These are phyloP conservation scores for Ramichloridium luteum DNA, from an alignment of 2,329 filamentous ascomycete genomes.

Conservation along the genomic window DNA sequence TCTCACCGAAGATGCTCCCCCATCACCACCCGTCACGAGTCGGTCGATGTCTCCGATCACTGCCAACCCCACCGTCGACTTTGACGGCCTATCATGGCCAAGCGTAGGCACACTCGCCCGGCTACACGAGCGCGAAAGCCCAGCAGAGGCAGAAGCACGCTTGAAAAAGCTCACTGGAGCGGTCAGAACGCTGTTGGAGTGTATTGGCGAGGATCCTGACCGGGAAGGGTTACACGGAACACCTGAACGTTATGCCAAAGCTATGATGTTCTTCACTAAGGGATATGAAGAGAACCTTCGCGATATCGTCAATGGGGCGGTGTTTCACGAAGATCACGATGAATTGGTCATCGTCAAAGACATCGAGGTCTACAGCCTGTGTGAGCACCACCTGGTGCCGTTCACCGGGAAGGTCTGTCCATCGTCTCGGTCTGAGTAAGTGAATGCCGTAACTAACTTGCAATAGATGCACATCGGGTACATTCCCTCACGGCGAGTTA, in stretches of 20 bases:
- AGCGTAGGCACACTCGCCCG: conserved; percentile 27
- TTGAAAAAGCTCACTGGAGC: conserved; percentile 51
- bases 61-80: conserved; percentile 40
- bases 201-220: conserved; percentile 53
- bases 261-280: conserved; percentile 89
- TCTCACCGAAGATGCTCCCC: conserved; percentile 36
- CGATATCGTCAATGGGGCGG: conserved; percentile 83
- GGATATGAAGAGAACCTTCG: conserved; percentile 91
- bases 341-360: conserved; percentile 97
- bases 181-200: conserved; percentile 52
- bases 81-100: conserved; percentile 45
- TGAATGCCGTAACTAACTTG: too few relatives aligned
- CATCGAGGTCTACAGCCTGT: conserved; percentile 87
- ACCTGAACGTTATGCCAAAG: conserved; percentile 84
- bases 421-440: too few relatives aligned
- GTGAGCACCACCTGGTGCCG: conserved; percentile 94
- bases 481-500: conserved; percentile 80
- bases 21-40: conserved; percentile 42
- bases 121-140: conserved; percentile 29
- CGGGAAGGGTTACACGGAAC: conserved; percentile 52
- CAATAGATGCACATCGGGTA: conserved; percentile 97
- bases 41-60: conserved; percentile 38
- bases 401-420: conserved; percentile 76
- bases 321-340: conserved; percentile 94
- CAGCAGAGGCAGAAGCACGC: conserved; percentile 45